A percentile compares a stretch with the other conserved stretches of the same genome.
phyloP scores from a whole-genome alignment of 2,329 filamentous ascomycete genomes.

The Cladosporium cucumerinum region DNA sequence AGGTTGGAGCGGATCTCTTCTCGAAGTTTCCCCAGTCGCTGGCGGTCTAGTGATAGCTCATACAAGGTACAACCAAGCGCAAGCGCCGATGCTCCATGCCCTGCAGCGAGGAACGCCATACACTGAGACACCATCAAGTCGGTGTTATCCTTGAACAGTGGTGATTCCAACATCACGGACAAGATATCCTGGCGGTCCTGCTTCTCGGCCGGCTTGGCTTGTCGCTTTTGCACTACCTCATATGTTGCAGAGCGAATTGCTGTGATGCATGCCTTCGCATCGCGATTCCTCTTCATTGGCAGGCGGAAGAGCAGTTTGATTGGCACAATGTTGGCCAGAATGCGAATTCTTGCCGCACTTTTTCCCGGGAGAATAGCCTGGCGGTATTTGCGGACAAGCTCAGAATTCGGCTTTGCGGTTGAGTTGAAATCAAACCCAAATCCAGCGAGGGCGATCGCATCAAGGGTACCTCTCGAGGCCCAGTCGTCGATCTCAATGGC shows the following conservation, averaged over 20 bases:
- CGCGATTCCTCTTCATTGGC: slow-evolving; percentile 12
- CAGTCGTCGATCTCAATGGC: slow-evolving; percentile 46
- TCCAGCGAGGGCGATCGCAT: slow-evolving; percentile 57
- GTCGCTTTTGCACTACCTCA: not conserved
- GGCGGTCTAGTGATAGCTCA: slow-evolving; percentile 62
- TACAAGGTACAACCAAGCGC: slow-evolving; percentile 72
- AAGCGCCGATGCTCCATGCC: slow-evolving; percentile 72
- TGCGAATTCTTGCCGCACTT: slow-evolving; percentile 1
- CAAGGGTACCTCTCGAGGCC: slow-evolving; percentile 52
- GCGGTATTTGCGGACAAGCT: slow-evolving; percentile 43
- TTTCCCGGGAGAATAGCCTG: slow-evolving; percentile 4
- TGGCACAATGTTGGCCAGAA: slow-evolving; percentile 5
- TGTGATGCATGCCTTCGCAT: slow-evolving; percentile 7
- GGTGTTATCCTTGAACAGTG: slow-evolving; percentile 47
- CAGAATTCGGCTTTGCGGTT: slow-evolving; percentile 38
- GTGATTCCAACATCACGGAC: slow-evolving; percentile 50
- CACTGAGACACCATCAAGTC: slow-evolving; percentile 51
- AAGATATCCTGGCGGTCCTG: slow-evolving; percentile 40
- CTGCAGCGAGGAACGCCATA: slow-evolving; percentile 54
- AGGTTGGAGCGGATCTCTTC: slow-evolving; percentile 56
- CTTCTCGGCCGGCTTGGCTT: slow-evolving; percentile 14
- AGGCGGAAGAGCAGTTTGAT: slow-evolving; percentile 1
- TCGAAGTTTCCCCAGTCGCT: slow-evolving; percentile 64
- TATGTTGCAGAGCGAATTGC: not conserved
- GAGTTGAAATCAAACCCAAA: slow-evolving; percentile 57